Base-by-base conservation (phyloP, 306 rosid species). In the Myrica gale region DNA sequence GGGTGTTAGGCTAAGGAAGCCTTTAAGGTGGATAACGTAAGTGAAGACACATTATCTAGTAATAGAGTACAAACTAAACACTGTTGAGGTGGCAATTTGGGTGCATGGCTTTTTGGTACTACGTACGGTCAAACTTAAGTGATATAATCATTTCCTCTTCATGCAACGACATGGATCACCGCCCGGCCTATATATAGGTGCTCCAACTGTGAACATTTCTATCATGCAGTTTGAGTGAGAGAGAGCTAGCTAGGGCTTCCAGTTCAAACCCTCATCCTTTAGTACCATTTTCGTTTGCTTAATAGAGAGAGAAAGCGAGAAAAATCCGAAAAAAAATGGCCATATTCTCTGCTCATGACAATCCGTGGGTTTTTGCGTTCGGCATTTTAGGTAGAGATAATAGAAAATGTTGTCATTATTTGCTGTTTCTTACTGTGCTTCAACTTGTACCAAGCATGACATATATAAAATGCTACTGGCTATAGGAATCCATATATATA, bases 321-420 rank as follows among this genome's bases (percentile, higher is more conserved):
- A 57, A 3, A 47, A 52, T 12, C 52, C 43, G 8, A 11, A 60
- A 32, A 32, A 20, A 74, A 67, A 86, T 83, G 85, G 73, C 75
- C 41, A 51, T 67, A 19, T 52, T 69, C 55, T 61, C 73, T n/a
- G 21, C 81, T 26, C 32, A 26, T 69, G 81, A 73, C 69, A 70
- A 77, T 77, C 85, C 88, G 7, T 41, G 73, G 71, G 65, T 82
- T 73, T 80, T 93, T 43, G 47, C 76, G 8, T 86, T 91, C 81
- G 98, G 98, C 6, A 43, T 93, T 81, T 73, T 93, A 57, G 98
- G 98, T 92, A 86, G 9, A 15, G 7, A 26, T 16, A 75, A 7
- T 16, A 41, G 19, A 12, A 37, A 68, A 0, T 23, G 41, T 63
- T 26, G 39, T 43, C 4, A 17, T n/a, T 61, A 48, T 5, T 70